A percentile compares a stretch with the other conserved stretches of the same genome.
phyloP scores from a whole-genome alignment of 257 asterid species.

The Rubia yunnanensis region DNA sequence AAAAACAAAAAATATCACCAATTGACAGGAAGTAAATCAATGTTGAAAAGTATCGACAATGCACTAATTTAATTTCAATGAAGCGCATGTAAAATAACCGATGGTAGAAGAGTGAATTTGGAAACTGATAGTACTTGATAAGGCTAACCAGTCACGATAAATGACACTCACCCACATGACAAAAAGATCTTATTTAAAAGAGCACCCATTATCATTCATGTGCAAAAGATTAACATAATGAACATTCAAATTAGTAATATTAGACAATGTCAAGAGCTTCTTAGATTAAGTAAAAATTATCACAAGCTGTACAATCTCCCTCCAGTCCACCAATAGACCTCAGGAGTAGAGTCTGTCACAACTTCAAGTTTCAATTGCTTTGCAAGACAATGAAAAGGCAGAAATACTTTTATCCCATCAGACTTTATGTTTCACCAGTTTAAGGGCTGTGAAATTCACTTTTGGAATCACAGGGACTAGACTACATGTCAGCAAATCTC shows the following conservation, averaged over 20 bases:
- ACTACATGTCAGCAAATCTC: not conserved
- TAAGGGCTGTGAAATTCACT: not conserved
- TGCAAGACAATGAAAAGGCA: not conserved
- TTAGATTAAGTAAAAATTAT: too few relatives aligned
- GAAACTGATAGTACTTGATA: not conserved
- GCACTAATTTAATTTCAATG: not conserved
- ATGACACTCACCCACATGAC: not conserved
- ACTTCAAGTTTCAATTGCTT: too few relatives aligned
- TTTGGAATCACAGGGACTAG: not conserved
- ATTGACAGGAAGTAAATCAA: not conserved
- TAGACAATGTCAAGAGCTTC: not conserved
- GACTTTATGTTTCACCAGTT: not conserved
- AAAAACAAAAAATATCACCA: not conserved
- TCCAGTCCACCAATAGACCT: not conserved
- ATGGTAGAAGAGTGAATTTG: not conserved
- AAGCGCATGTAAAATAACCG: not conserved
- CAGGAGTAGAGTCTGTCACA: too few relatives aligned
- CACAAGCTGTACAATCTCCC: too few relatives aligned
- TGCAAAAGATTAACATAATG: not conserved
- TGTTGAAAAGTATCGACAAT: not conserved
- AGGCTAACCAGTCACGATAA: not conserved
- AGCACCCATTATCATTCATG: not conserved
- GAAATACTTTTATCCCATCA: not conserved
- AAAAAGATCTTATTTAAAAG: not conserved
- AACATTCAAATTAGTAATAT: not conserved